Conservation (phyloP, 1,139 yeast species). For the Yamadazyma triangularis region DNA sequence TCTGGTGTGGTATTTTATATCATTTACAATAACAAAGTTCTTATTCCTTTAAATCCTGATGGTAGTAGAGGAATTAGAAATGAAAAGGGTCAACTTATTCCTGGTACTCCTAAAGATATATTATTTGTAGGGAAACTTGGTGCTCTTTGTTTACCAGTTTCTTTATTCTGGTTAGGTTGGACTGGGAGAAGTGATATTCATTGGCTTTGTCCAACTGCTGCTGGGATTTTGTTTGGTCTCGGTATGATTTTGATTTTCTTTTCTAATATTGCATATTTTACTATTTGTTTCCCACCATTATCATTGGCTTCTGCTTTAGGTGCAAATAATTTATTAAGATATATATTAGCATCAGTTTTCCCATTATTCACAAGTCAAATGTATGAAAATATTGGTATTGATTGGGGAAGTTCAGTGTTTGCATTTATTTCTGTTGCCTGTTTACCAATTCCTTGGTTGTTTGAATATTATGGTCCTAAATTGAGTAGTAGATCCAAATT, state of each 20-base stretch:
- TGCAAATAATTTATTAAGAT: slow-evolving; percentile 71
- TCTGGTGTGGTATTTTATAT: slow-evolving; percentile 50
- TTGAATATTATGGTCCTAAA: slow-evolving; percentile 51
- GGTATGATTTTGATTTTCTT: slow-evolving; percentile 73
- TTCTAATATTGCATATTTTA: slow-evolving; percentile 64
- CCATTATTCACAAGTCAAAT: slow-evolving; percentile 44
- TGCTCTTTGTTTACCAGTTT: slow-evolving; percentile 59
- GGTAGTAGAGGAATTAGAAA: slow-evolving; percentile 58
- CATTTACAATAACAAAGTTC: slow-evolving; percentile 41
- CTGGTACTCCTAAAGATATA: slow-evolving; percentile 36
- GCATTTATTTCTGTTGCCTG: slow-evolving; percentile 30
- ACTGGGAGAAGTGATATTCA: slow-evolving; percentile 59
- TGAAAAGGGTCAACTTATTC: slow-evolving; percentile 48
- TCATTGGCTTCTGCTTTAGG: slow-evolving; percentile 75
- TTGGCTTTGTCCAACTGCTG: slow-evolving; percentile 76
- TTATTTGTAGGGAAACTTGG: slow-evolving; percentile 50
- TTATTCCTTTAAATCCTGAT: slow-evolving; percentile 56
- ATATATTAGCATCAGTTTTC: slow-evolving; percentile 58
- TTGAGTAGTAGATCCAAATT: slow-evolving; percentile 53
- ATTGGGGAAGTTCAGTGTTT: slow-evolving; percentile 36
- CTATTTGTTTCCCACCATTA: slow-evolving; percentile 70
- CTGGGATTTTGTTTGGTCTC: slow-evolving; percentile 74
- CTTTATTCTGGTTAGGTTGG: slow-evolving; percentile 84
- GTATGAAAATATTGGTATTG: slow-evolving; percentile 34
- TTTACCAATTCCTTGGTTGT: slow-evolving; percentile 40